Percentiles rank a stretch among this genome's conserved stretches.
These are phyloP conservation scores for Pichia paraexigua DNA, from an alignment of 805 yeast species.

Conservation along the genomic window DNA sequence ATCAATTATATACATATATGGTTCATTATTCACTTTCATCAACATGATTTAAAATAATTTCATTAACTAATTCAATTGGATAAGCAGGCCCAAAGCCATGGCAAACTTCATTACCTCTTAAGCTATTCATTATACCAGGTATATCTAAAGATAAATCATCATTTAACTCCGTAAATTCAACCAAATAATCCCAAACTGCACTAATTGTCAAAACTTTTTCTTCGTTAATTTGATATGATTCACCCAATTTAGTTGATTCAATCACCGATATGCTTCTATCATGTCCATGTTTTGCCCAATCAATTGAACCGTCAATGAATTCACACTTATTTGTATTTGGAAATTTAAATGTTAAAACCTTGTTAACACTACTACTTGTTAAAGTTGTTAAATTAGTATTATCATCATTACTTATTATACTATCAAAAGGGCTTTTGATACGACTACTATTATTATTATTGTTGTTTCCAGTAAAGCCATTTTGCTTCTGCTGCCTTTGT, in stretches of 20 bases:
- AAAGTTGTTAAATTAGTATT: background rate
- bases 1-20: no score
- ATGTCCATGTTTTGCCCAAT: constrained; percentile 8
- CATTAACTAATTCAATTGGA: constrained; percentile 36
- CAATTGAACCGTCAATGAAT: constrained; percentile 19
- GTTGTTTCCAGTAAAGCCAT: background rate
- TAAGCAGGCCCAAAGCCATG: constrained; percentile 77
- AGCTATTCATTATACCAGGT: constrained; percentile 44
- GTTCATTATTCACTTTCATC: background rate
- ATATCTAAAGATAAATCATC: constrained; percentile 47
- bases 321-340: constrained; percentile 19
- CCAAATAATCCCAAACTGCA: constrained; percentile 78
- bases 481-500: constrained; percentile 23
- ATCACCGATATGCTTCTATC: background rate
- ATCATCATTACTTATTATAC: background rate
- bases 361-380: background rate
- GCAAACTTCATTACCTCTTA: constrained; percentile 66
- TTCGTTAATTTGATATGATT: constrained; percentile 23
- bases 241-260: constrained; percentile 12
- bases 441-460: background rate
- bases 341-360: constrained; percentile 13
- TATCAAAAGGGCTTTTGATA: background rate
- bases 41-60: constrained; percentile 22
- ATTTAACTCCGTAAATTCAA: constrained; percentile 39
- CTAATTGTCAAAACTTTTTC: constrained; percentile 56